Percentiles rank a stretch among this genome's conserved stretches.
phyloP scores from a whole-genome alignment of 2,329 filamentous ascomycete genomes.

The Colletotrichum paranaense region DNA sequence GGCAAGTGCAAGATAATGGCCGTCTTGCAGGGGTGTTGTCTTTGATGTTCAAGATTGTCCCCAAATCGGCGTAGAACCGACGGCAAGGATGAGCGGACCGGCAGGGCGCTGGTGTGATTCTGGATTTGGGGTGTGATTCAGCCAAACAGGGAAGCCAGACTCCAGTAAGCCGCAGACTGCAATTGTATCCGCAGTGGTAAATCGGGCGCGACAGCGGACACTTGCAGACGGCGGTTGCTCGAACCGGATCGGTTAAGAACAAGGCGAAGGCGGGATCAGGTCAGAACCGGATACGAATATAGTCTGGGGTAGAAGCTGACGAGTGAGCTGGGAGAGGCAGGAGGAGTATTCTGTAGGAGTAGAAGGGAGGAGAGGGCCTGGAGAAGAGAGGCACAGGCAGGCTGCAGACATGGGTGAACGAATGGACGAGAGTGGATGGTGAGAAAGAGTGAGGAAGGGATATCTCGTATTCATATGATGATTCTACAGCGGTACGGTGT shows the following conservation, averaged over 20 bases:
- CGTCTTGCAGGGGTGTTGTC: constrained; percentile 16
- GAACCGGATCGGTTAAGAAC: neutral
- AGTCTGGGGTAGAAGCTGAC: constrained; percentile 23
- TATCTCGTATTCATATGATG: constrained; percentile 35
- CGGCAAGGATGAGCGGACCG: constrained; percentile 16
- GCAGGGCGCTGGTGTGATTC: neutral
- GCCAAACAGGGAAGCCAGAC: neutral
- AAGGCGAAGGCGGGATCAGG: constrained; percentile 5
- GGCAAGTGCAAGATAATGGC: constrained; percentile 28
- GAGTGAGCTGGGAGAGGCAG: neutral
- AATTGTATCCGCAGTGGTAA: constrained; percentile 11
- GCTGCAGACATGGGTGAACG: neutral
- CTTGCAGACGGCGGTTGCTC: neutral
- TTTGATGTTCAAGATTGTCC: constrained; percentile 15
- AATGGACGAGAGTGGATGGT: neutral
- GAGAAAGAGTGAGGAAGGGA: neutral
- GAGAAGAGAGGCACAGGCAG: neutral
- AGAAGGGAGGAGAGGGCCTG: neutral
- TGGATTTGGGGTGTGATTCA: neutral
- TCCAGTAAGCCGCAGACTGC: neutral
- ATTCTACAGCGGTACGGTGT: constrained; percentile 10
- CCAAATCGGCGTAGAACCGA: constrained; percentile 30
- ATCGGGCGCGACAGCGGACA: neutral
- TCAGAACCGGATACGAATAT: neutral
- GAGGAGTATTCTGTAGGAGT: neutral